These are phyloP conservation scores for Elaphomyces granulatus DNA, from an alignment of 495 filamentous ascomycete species.

Conservation along the genomic window DNA sequence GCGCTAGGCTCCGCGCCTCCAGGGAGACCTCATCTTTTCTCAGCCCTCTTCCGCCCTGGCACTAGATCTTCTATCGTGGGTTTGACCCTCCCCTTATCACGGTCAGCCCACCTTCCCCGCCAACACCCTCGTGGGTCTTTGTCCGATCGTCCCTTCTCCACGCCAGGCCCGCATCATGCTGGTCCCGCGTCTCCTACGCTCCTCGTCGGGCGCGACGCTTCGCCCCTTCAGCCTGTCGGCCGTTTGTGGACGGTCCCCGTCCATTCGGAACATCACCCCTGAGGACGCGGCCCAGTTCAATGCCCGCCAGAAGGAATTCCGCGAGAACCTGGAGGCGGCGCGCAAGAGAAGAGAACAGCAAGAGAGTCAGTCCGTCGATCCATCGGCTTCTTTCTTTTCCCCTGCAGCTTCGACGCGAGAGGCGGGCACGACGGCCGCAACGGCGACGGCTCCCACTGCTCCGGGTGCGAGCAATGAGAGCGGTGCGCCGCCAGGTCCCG, in stretches of 20 bases:
- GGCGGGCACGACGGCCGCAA: not conserved
- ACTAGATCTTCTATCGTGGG: too few species aligned
- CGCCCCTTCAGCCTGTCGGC: slow-evolving; percentile 49
- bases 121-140: too few species aligned
- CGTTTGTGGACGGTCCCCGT: slow-evolving; percentile 46
- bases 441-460: slow-evolving; percentile 36
- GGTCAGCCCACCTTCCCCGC: too few species aligned
- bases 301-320: slow-evolving; percentile 68
- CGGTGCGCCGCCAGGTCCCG: slow-evolving; percentile 12
- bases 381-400: slow-evolving; percentile 26
- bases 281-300: slow-evolving; percentile 60
- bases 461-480: slow-evolving; percentile 42
- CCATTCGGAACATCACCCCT: slow-evolving; percentile 68
- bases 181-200: slow-evolving; percentile 33
- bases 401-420: slow-evolving; percentile 5
- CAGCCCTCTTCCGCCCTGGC: too few species aligned
- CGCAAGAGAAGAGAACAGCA: slow-evolving; percentile 61
- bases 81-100: too few species aligned
- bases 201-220: slow-evolving; percentile 31
- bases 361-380: slow-evolving; percentile 60
- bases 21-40: too few species aligned
- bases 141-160: too few species aligned
- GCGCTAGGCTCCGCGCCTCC: too few species aligned
- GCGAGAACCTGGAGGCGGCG: slow-evolving; percentile 61
- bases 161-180: slow-evolving; percentile 27